A percentile compares a stretch with the other conserved stretches of the same genome.
Evolutionary conservation across 2,329 filamentous ascomycete species (phyloP).

Genomic region (Xylaria sp.): DNA sequence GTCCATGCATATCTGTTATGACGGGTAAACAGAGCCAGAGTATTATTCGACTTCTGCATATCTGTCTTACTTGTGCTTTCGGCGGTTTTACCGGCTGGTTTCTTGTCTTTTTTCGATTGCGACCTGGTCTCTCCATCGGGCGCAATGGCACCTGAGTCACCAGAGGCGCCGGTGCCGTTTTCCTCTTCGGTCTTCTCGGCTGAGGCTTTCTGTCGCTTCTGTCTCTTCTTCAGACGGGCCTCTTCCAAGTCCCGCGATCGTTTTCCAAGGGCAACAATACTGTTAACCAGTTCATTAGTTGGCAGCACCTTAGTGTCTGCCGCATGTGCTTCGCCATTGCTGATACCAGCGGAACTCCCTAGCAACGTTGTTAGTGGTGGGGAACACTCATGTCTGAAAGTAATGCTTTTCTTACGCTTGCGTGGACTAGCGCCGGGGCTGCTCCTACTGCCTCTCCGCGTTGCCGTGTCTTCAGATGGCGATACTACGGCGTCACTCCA

Average conservation of each 20-base stretch:
- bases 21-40: too few species aligned
- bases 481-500: constrained; percentile 66
- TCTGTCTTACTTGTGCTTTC: constrained; percentile 66
- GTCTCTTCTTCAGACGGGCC: constrained; percentile 60
- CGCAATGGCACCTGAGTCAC: constrained; percentile 57
- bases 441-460: constrained; percentile 40
- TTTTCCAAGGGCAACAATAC: constrained; percentile 57
- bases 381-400: constrained; percentile 12
- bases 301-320: constrained; percentile 45
- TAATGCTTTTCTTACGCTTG: constrained; percentile 50
- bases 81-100: constrained; percentile 65
- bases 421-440: constrained; percentile 50
- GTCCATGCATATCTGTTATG: constrained; percentile 66
- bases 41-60: too few species aligned
- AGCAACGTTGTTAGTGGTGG: constrained; percentile 35
- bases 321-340: constrained; percentile 39
- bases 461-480: constrained; percentile 33
- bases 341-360: constrained; percentile 35
- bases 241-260: constrained; percentile 70
- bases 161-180: constrained; percentile 52
- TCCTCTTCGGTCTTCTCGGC: constrained; percentile 49
- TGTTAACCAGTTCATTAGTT: constrained; percentile 44
- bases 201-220: constrained; percentile 45
- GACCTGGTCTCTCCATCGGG: constrained; percentile 57
- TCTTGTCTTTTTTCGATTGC: constrained; percentile 83